phyloP scores from a whole-genome alignment of 345 rosid species.

The Eucalyptus marginata region DNA sequence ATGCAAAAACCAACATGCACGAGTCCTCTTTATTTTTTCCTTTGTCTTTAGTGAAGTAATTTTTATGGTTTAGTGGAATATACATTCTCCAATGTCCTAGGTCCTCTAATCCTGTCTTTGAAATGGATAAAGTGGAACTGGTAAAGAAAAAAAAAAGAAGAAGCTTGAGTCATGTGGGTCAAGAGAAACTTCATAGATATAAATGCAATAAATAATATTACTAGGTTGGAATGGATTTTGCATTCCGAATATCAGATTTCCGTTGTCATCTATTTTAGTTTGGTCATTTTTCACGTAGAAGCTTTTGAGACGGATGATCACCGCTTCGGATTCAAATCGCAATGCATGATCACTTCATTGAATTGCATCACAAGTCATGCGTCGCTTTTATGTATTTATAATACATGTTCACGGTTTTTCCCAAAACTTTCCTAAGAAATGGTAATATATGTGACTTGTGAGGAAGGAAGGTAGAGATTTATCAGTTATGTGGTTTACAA shows the following conservation, averaged over 20 bases:
- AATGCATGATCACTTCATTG: not conserved
- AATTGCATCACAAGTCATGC: not conserved
- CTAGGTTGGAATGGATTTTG: not conserved
- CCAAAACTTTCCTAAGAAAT: not conserved
- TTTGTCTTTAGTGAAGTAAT: no score
- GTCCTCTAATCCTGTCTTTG: not conserved
- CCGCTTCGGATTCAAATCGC: not conserved
- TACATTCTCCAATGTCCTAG: not conserved
- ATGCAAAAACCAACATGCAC: not conserved
- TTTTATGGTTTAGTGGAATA: not conserved
- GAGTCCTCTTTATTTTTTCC: not conserved
- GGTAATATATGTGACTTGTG: not conserved
- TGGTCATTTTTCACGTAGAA: no score
- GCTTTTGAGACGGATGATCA: not conserved
- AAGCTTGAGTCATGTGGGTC: not conserved
- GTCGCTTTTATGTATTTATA: not conserved
- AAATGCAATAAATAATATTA: no score
- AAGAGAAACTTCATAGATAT: not conserved
- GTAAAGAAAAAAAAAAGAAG: not conserved
- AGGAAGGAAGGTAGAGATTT: not conserved
- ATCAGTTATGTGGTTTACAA: not conserved
- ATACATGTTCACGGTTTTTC: not conserved
- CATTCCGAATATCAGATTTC: not conserved
- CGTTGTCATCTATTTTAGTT: no score
- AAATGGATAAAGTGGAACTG: not conserved